These are phyloP conservation scores for Hypocrella siamensis DNA, from an alignment of 2,329 filamentous ascomycete genomes.

Conservation along the genomic window DNA sequence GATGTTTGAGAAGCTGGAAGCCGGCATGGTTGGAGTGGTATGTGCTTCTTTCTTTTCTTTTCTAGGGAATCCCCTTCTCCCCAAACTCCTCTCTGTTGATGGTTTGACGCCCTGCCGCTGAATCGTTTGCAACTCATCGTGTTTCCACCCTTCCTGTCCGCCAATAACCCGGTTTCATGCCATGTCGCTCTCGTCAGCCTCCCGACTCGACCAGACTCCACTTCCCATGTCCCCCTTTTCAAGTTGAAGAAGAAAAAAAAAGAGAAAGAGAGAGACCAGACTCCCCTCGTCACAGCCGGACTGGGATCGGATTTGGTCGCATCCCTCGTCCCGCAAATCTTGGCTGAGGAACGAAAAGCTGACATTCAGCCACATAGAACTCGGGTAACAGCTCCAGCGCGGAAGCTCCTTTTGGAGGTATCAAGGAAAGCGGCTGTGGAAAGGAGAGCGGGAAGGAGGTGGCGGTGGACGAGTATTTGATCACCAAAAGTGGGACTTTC, in stretches of 20 bases:
- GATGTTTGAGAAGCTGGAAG: conserved; percentile 32
- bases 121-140: too few relatives aligned
- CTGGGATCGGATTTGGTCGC: not conserved
- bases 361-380: conserved; percentile 12
- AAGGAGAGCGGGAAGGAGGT: conserved; percentile 32
- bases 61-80: not conserved
- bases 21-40: conserved; percentile 20
- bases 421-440: conserved; percentile 30
- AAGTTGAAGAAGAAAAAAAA: too few relatives aligned
- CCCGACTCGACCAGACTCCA: too few relatives aligned
- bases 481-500: conserved; percentile 29
- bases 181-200: too few relatives aligned
- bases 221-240: too few relatives aligned
- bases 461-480: conserved; percentile 28
- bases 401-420: conserved; percentile 30
- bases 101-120: not conserved
- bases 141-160: too few relatives aligned
- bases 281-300: not conserved
- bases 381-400: conserved; percentile 24
- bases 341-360: not conserved
- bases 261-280: not conserved
- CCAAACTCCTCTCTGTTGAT: not conserved
- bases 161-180: too few relatives aligned
- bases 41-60: conserved; percentile 7
- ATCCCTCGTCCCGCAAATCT: not conserved